Evolutionary conservation across 495 filamentous ascomycete genomes (phyloP), one percentile per base, ranked within the genome.

Genomic region (Lasiosphaeria ovina): DNA sequence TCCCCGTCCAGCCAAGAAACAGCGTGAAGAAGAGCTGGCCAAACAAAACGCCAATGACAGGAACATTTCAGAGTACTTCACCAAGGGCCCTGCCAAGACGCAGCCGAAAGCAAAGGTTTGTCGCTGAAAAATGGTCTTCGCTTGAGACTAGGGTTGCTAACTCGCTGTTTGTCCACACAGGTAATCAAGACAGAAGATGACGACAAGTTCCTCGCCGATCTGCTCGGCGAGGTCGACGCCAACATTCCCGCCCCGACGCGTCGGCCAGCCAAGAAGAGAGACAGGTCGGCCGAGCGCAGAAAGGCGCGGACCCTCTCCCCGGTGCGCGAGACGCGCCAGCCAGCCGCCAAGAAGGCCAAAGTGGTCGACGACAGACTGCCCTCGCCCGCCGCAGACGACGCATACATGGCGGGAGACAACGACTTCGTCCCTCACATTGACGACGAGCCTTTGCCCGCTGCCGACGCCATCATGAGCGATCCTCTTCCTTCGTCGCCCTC

Each of bases 41-140:
- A 87, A 90, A 64, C 85, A 89, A 59, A 88, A 95, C 64, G 90
- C 91, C 71, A 88, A 91, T 56, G 92, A 95, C 72, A 89, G 91
- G 60, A 88, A 90, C 65, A 97, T 98, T 66, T 88, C 87, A 65
- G 94, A 93, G 64, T 98, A 94, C 73, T 97, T 98, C 73, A 95
- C 83, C 67, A 87, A 85, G 62, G 89, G 89, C 47, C 81, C 84
- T 57, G 74, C 82, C 47, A 77, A 84, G 54, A 72, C 85, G 17
- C 86, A 87, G 50, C 81, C 85, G 31, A 97, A 94, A 70, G 82
- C 89, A 2, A 98, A 96, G 81, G 91, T 91, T 72, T 63, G 74
- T 69, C 38, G 38, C 35, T 16, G 17, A 10, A n/a, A 16, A 4
- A 31, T 54, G 31, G 24, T 56, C 38, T 53, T 60, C 60, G 4